Evolutionary conservation across 2,329 filamentous ascomycete species (phyloP), one percentile per base, ranked within the genome.

Genomic region (Claviceps sp.): DNA sequence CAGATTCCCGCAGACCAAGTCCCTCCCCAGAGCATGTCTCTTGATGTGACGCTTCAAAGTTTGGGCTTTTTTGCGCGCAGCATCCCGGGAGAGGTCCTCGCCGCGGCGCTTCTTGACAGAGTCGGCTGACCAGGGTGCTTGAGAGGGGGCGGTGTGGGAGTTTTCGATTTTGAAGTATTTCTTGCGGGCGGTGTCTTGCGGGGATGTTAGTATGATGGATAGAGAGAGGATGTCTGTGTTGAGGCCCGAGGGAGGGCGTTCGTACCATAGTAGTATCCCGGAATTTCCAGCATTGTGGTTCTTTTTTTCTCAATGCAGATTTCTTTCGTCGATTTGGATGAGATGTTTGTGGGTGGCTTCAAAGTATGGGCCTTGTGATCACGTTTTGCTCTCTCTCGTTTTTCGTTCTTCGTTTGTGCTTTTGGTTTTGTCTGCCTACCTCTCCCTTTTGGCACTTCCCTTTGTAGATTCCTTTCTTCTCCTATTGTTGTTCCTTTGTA

Each of bases 101-200:
- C 69, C 55, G 54, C 73, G 73, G 50, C 78, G 78, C 56, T 71
- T 72, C 65, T 79, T 82, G 52, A 84, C 76, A 6, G 73, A 72
- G 46, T 77, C 70, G n/a, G 71, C 67, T 8, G 81, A 79, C 68
- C 81, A 85, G 16, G 72, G 65, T 0, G 75, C 70, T 7, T 63
- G 65, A 1, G 68, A 56, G 0, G 79, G 73, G 0, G 78, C 78
- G 16, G 72, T 72, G 51, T 76, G 72, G 41, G 77, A 71, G 46
- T 72, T 75, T 61, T 84, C 78, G 48, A 87, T 76, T 59, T 79
- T 82, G 65, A 86, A 87, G 60, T 86, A 87, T 56, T 79, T 83
- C 40, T 74, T 75, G 63, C 79, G 85, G 44, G 73, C 72, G 14
- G 65, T 49, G 54, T 82, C 79, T 81, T 81, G 50, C 14, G 14